Evolutionary conservation across 192 early-diverging fungal species (phyloP), one percentile per base, ranked within the genome.

Genomic region (Podila horticola): DNA sequence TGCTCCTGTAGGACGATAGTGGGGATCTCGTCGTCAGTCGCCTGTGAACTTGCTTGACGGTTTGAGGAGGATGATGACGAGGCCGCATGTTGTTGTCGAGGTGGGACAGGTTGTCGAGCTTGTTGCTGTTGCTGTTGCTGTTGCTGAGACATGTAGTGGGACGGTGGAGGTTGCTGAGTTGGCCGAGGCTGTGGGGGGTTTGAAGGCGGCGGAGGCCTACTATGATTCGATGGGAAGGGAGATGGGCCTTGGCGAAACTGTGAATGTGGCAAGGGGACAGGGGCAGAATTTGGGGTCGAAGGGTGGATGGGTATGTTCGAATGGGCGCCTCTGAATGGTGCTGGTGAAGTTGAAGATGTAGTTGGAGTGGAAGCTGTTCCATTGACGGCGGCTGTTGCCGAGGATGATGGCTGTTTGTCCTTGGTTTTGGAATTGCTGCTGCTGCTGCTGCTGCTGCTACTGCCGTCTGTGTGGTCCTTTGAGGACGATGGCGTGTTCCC

Each of bases 1-100:
- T 81, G 77, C 48, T 81, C 77, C 57, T 81, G 70, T 2, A 81
- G 77, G 31, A 81, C 77, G 38, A 71, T 29, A 2, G 77, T 81
- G 4, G 77, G 77, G 62, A 81, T 81, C 15, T 81, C 77, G 26
- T 81, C 77, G 6, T 81, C 77, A 10, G 29, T 28, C 11, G 59
- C 13, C 24, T 55, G 52, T 2, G 52, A 55, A 17, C 58, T n/a
- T 24, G 49, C 64, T 8, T 52, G 33, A 15, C 17, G 52, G 22
- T 33, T 26, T 36, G 66, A 31, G 6, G 66, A 58, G 5, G 49
- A 33, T 6, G 57, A 51, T 24, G 66, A 41, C 28, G 48, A 20
- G n/a, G 55, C 41, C 9, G 57, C 26, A 62, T 50, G 61, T 20
- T 62, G 29, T n/a, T 26, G 29, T n/a, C 19, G 29, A 34, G 61